These are phyloP conservation scores for Amphicarpaea edgeworthii DNA, from an alignment of 306 rosid species.

Conservation along the genomic window DNA sequence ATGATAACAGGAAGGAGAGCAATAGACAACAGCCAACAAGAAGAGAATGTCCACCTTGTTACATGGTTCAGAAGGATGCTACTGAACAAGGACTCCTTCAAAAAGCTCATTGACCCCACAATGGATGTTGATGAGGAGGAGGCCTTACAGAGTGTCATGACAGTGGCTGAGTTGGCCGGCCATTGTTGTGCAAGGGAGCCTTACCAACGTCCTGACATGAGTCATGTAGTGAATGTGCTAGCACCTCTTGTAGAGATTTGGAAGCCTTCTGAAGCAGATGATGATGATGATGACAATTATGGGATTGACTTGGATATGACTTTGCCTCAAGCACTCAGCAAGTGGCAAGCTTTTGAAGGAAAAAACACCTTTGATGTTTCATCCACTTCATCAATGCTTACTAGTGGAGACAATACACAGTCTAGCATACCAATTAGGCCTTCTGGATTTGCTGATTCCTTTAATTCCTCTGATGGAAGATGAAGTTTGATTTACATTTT, in stretches of 20 bases:
- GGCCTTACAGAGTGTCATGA: conserved; percentile 57
- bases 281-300: conserved; percentile 50
- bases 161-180: conserved; percentile 78
- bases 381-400: conserved; percentile 50
- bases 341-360: conserved; percentile 75
- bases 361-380: conserved; percentile 45
- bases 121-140: conserved; percentile 69
- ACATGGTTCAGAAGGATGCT: conserved; percentile 86
- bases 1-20: conserved; percentile 81
- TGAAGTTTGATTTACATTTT: conserved; percentile 45
- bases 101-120: conserved; percentile 65
- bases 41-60: conserved; percentile 86
- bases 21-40: conserved; percentile 77
- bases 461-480: conserved; percentile 68
- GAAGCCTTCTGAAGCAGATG: conserved; percentile 74
- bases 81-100: conserved; percentile 56
- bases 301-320: conserved; percentile 70
- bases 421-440: conserved; percentile 74
- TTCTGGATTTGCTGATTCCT: conserved; percentile 66
- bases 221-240: conserved; percentile 81
- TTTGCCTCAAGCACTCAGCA: conserved; percentile 67
- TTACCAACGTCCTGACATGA: conserved; percentile 88
- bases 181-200: conserved; percentile 88
- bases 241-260: conserved; percentile 82
- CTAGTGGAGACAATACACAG: conserved; percentile 61